phyloP scores from a whole-genome alignment of 2,329 filamentous ascomycete species.

The Penicillium thymicola region DNA sequence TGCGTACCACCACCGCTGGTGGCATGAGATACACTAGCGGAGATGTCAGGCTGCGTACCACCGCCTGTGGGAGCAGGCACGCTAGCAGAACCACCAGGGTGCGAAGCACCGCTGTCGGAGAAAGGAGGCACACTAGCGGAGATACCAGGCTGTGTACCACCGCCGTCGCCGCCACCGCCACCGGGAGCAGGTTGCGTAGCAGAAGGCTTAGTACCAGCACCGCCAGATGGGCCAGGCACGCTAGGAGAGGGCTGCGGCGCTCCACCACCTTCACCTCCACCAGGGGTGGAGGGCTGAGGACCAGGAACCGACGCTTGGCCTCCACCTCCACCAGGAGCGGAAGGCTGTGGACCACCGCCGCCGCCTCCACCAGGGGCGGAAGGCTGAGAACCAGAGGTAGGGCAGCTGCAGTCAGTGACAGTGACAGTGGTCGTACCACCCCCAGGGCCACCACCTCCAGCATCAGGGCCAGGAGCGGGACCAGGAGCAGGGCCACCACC shows the following conservation, averaged over 20 bases:
- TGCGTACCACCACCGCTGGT: neutral
- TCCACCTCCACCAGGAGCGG: neutral
- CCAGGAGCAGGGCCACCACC: neutral
- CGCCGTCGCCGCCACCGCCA: neutral
- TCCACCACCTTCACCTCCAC: neutral
- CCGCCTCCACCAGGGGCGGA: neutral
- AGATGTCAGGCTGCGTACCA: neutral
- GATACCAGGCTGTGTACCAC: neutral
- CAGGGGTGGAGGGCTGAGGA: neutral
- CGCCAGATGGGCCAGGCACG: neutral
- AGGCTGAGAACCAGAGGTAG: constrained; percentile 8
- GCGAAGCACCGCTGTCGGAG: neutral
- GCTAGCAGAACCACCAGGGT: neutral
- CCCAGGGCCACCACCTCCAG: neutral
- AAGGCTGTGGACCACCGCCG: neutral
- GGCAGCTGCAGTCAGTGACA: constrained; percentile 19
- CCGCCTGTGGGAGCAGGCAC: neutral
- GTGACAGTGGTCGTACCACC: constrained; percentile 18
- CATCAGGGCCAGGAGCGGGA: neutral
- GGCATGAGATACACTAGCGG: neutral
- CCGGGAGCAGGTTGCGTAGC: neutral
- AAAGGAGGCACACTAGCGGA: neutral
- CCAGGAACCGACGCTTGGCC: neutral
- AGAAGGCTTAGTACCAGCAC: neutral
- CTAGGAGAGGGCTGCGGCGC: neutral